Percentiles rank a stretch among this genome's conserved stretches.
Conservation (phyloP, 306 rosid species). For the Medicago arabica region DNA sequence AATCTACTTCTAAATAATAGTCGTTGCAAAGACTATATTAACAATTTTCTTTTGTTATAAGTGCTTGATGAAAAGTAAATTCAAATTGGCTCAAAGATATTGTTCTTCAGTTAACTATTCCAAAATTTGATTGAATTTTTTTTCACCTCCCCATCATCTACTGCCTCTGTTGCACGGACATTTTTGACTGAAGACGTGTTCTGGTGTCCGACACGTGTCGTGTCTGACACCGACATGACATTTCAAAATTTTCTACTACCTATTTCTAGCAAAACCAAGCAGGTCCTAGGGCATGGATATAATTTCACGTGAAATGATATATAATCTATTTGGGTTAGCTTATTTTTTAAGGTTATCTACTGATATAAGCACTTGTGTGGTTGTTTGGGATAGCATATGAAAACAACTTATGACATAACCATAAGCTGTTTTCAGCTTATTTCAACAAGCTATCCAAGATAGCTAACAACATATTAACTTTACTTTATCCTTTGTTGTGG, state of each 20-base stretch:
- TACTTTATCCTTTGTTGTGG: background rate
- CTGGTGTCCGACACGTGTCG: no score
- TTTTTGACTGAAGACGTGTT: no score
- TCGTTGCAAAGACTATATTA: background rate
- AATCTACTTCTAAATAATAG: no score
- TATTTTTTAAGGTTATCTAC: background rate
- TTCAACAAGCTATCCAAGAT: background rate
- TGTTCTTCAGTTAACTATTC: background rate
- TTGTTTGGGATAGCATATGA: background rate
- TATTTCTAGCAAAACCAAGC: constrained; percentile 33
- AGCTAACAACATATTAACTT: background rate
- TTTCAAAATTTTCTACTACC: no score
- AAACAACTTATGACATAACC: background rate
- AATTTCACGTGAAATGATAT: background rate
- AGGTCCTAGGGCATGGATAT: background rate
- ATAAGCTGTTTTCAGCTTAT: background rate
- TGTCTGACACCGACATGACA: no score
- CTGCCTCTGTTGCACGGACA: no score
- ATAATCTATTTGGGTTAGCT: background rate
- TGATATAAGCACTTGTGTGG: background rate
- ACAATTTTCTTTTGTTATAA: background rate
- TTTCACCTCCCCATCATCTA: constrained; percentile 7
- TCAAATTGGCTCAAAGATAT: background rate
- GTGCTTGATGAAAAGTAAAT: background rate
- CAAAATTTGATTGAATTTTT: background rate